These are phyloP conservation scores for Stropharia rugosoannulata DNA, from an alignment of 768 basidiomycete genomes.

Conservation along the genomic window DNA sequence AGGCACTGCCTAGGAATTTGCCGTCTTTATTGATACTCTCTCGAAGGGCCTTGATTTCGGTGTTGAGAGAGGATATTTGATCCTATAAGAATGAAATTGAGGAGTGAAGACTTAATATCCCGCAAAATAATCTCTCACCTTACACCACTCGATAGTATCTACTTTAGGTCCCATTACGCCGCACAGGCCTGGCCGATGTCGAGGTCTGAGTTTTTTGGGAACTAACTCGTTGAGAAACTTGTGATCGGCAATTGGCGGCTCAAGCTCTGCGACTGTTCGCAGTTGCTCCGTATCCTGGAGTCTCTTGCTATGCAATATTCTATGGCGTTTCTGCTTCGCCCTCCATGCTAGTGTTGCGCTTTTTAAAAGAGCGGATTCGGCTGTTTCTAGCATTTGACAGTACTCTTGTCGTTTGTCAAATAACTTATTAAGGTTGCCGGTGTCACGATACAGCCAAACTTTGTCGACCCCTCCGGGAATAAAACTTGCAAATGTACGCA, in stretches of 20 bases:
- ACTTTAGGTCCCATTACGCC: slow-evolving; percentile 59
- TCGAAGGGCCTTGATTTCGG: slow-evolving; percentile 39
- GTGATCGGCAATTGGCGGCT: slow-evolving; percentile 23
- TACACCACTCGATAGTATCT: slow-evolving; percentile 66
- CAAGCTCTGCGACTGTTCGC: slow-evolving; percentile 7
- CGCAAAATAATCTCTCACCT: slow-evolving; percentile 28
- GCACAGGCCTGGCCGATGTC: slow-evolving; percentile 47
- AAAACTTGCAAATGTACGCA: slow-evolving; percentile 55
- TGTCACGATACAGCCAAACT: slow-evolving; percentile 68
- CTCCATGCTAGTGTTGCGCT: slow-evolving; percentile 39
- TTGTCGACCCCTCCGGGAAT: slow-evolving; percentile 69
- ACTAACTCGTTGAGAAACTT: slow-evolving; percentile 53
- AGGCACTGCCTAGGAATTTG: slow-evolving; percentile 53
- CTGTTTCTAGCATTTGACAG: slow-evolving; percentile 56
- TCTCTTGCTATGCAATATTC: slow-evolving; percentile 26
- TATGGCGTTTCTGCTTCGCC: slow-evolving; percentile 33
- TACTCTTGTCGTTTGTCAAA: slow-evolving; percentile 44
- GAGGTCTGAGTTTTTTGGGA: slow-evolving; percentile 47
- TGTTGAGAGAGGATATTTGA: slow-evolving; percentile 50
- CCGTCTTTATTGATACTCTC: slow-evolving; percentile 32
- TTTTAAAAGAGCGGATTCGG: slow-evolving; percentile 47
- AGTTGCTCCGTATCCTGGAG: slow-evolving; percentile 27
- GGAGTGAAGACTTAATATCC: neutral
- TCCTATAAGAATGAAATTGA: slow-evolving; percentile 25
- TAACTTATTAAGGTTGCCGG: slow-evolving; percentile 38